Base-by-base conservation (phyloP, 1,139 yeast genomes). In the Lodderomyces pseudojiufengensis region DNA sequence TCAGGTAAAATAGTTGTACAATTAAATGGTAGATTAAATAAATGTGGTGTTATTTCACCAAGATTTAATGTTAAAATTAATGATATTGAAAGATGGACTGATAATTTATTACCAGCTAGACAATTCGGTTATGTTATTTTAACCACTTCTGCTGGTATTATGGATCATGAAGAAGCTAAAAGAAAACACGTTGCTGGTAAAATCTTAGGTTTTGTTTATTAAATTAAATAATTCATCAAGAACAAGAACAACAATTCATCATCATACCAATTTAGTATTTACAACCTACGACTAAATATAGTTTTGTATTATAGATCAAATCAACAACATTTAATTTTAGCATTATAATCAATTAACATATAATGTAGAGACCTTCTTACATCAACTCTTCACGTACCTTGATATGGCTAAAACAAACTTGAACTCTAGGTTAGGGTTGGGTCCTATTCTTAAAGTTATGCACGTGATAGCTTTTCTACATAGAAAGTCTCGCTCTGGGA, bases 131-230 rank as follows among this genome's bases (percentile, higher is more conserved):
- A 75, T 75, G 90, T 90, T 62, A 84, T 90, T 68, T 80, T 90
- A 64, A 90, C 98, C 69, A 92, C 98, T 57, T 92, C 98, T 59
- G 96, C 97, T 59, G 98, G 98, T 74, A 92, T 92, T 59, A 88
- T 92, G 96, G 97, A 92, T 78, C 98, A 92, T 76, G 98, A 92
- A 77, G 98, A 92, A 78, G 98, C 98, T 58, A 88, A 97, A 82
- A 85, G 97, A 83, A 92, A 92, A 85, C 97, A 92, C 73, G 97
- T 90, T 57, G 87, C 97, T 56, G 97, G 97, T 70, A 90, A 90
- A 76, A 83, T 90, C 63, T 80, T 90, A 63, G 97, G 97, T 61
- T 90, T 85, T 70, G 96, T 90, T 51, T 90, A 90, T 78, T 87
- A 82, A 65, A 38, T 47, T 33, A 29, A 32, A 33, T 28, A 31